Base-by-base conservation (phyloP, 2,329 filamentous ascomycete genomes). In the Aspergillus sojae region DNA sequence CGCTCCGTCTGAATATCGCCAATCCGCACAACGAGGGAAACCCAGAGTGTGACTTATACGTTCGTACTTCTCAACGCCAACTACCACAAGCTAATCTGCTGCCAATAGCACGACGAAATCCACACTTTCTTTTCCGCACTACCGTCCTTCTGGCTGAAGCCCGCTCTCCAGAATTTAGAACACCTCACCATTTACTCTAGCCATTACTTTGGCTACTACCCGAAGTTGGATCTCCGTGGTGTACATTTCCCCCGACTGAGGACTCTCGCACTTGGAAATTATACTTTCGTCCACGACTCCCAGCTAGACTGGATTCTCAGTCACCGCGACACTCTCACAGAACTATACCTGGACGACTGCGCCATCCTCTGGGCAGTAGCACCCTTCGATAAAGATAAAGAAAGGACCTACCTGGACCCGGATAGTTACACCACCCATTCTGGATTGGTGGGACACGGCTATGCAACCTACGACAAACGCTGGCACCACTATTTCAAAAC, bases 221-320 rank as follows among this genome's bases (percentile, higher is more conserved):
- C 80, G 0, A 73, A 74, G 23, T 71, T 79, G 46, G 75, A 82
- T 34, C 73, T 82, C 14, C 67, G 69, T 0, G 36, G 26, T 23
- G 61, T 70, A 66, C 61, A 66, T n/a, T 80, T 84, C 34, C 79
- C 80, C 0, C 69, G 73, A 0, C 76, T 84, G 5, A 74, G 75
- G 36, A 72, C 77, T 0, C 73, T 85, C 0, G 71, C 75, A 0
- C 65, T 85, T 0, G 79, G 80, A 0, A 78, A 77, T 1, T 81
- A 77, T 23, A 73, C 76, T 3, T 82, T 85, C 55, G 74, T 75
- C 5, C 75, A 83, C 39, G 76, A 83, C 23, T 79, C 77, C 73
- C 82, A 85, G 59, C 67, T 83, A 0, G 78, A 36, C 11, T 85
- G 82, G 82, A 77, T 85, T 4, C 62, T 79, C 0, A 75, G 75